Conservation (phyloP, 2,329 filamentous ascomycete species). For the Erysiphe pulchra region DNA sequence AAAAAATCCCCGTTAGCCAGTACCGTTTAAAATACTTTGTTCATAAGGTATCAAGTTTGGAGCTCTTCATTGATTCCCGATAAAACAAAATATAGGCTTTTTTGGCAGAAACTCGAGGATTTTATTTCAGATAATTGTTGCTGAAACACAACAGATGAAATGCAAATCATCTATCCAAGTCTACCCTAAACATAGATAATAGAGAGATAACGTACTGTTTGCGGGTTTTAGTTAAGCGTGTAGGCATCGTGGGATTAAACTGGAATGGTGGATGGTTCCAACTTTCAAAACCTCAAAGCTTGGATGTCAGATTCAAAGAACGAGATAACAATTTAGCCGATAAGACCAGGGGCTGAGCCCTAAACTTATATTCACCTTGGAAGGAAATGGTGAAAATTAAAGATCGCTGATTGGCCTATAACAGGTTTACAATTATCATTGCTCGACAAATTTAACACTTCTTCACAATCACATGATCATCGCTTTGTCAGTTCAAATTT, state of each 20-base stretch:
- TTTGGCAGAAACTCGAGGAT: background rate
- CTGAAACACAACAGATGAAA: background rate
- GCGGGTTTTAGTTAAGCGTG: slow-evolving; percentile 48
- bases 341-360: background rate
- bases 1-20: slow-evolving; percentile 12
- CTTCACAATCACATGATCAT: too few relatives aligned
- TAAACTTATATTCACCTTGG: background rate
- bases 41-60: background rate
- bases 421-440: background rate
- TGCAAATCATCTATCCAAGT: background rate
- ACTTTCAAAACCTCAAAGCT: background rate
- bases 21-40: too few relatives aligned
- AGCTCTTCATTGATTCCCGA: background rate
- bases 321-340: background rate
- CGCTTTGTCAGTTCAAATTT: too few relatives aligned
- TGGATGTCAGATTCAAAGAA: background rate
- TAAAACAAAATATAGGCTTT: background rate
- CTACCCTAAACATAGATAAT: background rate
- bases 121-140: background rate
- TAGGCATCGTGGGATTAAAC: slow-evolving; percentile 36
- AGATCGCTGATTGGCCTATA: background rate
- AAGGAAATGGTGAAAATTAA: background rate
- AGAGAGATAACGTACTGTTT: slow-evolving; percentile 36
- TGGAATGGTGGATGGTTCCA: background rate
- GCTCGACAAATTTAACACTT: too few relatives aligned